These are phyloP conservation scores for Ettlia oleoabundans DNA, from an alignment of 139 green algal genomes.

Conservation along the genomic window DNA sequence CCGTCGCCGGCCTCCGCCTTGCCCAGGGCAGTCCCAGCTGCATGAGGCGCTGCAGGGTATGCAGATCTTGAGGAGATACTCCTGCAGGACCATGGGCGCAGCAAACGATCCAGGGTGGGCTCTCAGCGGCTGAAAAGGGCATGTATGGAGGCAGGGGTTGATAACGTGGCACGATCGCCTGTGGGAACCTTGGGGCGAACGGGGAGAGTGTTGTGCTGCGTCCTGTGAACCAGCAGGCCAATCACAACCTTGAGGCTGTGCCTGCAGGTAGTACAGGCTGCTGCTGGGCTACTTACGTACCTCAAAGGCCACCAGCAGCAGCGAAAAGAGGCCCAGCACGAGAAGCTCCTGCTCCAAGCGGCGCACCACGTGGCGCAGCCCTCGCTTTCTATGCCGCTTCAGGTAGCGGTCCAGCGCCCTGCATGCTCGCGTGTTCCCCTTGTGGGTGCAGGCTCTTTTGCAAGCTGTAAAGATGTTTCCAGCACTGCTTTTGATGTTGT, in stretches of 20 bases:
- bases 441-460: not conserved
- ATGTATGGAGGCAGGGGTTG: not conserved
- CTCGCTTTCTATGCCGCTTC: not conserved
- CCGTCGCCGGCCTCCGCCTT: not conserved
- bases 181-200: too few relatives aligned
- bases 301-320: constrained; percentile 46
- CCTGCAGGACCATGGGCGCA: too few relatives aligned
- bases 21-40: constrained; percentile 11
- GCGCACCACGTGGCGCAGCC: constrained; percentile 30
- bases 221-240: too few relatives aligned
- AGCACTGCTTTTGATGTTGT: too few relatives aligned
- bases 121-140: too few relatives aligned
- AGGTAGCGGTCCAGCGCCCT: constrained; percentile 24
- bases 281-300: too few relatives aligned
- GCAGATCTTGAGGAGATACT: constrained; percentile 45
- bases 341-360: constrained; percentile 44
- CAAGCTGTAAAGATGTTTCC: too few relatives aligned
- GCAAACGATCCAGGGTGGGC: too few relatives aligned
- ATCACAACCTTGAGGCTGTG: too few relatives aligned
- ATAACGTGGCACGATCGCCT: too few relatives aligned
- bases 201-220: too few relatives aligned
- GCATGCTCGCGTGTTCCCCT: not conserved
- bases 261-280: too few relatives aligned
- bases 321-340: constrained; percentile 47
- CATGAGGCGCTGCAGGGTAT: constrained; percentile 4